Evolutionary conservation across 2,329 filamentous ascomycete genomes (phyloP), one percentile per base, ranked within the genome.

Genomic region (Diaporthe destruens): DNA sequence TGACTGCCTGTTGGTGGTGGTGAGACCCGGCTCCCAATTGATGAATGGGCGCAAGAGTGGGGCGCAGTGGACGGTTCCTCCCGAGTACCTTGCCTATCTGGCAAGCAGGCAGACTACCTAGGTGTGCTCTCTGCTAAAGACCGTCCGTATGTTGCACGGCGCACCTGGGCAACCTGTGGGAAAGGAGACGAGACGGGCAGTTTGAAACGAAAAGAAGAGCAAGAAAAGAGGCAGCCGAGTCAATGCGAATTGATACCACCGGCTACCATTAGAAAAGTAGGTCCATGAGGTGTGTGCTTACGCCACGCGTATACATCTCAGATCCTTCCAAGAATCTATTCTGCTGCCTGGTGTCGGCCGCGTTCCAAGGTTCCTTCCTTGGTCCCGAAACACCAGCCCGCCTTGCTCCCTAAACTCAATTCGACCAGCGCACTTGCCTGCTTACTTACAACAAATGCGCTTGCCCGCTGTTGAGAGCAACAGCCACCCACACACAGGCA

Each of bases 281-380:
- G 9, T 25, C 32, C 25, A 34, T 12, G 14, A 63, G 25, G 47
- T 66, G n/a, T n/a, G 47, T 53, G 61, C 29, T 66, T 53, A 66
- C 61, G 61, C 29, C 32, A 54, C 49, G 44, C 68, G 55, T n/a
- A 32, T 32, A 32, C 44, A 29, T 44, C 55, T 34, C n/a, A 20
- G 57, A 57, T 70, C 68, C 68, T 61, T 61, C 68, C 55, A 61
- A 47, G 56, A 70, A 70, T 53, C 55, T 61, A 70, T 70, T 70
- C 68, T 70, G 68, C 68, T 70, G 68, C 68, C 68, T 70, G 53
- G 20, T 70, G 65, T 54, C 65, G 49, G 36, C 61, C 61, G 61
- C 61, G 20, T 36, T 29, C 29, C 29, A 29, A 29, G 29, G 29
- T 29, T 65, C 55, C 55, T 54, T 32, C 29, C 23, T 61, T n/a